phyloP scores from a whole-genome alignment of 495 filamentous ascomycete genomes.

The Cercophora newfieldiana region DNA sequence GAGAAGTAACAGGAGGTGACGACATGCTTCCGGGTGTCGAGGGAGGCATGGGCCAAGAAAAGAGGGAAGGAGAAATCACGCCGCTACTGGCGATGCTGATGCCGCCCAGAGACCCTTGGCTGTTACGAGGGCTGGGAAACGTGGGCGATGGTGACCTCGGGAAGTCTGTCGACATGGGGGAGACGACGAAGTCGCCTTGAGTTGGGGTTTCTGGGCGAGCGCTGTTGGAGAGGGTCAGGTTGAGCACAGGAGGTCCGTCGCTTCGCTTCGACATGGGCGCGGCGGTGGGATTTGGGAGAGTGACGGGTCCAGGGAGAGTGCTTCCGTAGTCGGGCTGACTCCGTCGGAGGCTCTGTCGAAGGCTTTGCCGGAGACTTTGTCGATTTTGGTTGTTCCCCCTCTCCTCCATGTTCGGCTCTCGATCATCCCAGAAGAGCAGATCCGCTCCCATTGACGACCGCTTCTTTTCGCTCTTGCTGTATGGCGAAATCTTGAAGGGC shows the following conservation, averaged over 20 bases:
- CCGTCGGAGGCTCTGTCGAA: neutral
- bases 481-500: slow-evolving; percentile 28
- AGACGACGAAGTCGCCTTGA: slow-evolving; percentile 17
- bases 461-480: slow-evolving; percentile 26
- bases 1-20: slow-evolving; percentile 22
- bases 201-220: slow-evolving; percentile 5
- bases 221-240: slow-evolving; percentile 5
- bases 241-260: slow-evolving; percentile 14
- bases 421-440: slow-evolving; percentile 28
- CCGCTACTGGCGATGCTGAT: slow-evolving; percentile 13
- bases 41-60: slow-evolving; percentile 32
- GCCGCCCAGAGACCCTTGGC: slow-evolving; percentile 21
- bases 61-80: slow-evolving; percentile 27
- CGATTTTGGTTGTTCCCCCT: slow-evolving; percentile 23
- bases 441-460: slow-evolving; percentile 32
- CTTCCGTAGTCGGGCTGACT: neutral
- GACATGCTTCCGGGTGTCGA: slow-evolving; percentile 18
- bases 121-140: slow-evolving; percentile 16
- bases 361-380: slow-evolving; percentile 23
- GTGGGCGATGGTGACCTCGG: slow-evolving; percentile 23
- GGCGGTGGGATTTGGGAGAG: slow-evolving; percentile 14
- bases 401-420: slow-evolving; percentile 14
- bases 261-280: slow-evolving; percentile 8
- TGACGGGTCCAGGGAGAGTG: slow-evolving; percentile 11
- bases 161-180: slow-evolving; percentile 22